A percentile compares a stretch with the other conserved stretches of the same genome.
Conservation (phyloP, 768 basidiomycete genomes). For the Strobilomyces dryophilus region DNA sequence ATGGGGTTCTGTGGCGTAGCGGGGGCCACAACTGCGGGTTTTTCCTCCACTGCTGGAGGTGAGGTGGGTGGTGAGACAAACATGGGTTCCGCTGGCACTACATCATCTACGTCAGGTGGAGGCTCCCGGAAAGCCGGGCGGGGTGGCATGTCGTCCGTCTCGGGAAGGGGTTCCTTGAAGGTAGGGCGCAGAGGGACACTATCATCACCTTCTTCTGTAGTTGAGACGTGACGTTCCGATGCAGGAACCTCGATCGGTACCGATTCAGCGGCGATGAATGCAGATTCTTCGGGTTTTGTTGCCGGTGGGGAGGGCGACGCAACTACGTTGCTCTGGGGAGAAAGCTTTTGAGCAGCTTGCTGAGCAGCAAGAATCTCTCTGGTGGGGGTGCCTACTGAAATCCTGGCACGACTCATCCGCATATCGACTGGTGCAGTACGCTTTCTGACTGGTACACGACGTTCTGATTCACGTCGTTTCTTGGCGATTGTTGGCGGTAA, state of each 20-base stretch:
- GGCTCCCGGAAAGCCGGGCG: constrained; percentile 61
- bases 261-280: constrained; percentile 13
- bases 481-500: constrained; percentile 78
- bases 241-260: constrained; percentile 8
- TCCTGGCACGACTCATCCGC: constrained; percentile 74
- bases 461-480: constrained; percentile 85
- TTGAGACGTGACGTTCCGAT: background rate
- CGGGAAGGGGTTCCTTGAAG: constrained; percentile 62
- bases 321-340: constrained; percentile 23
- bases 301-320: constrained; percentile 15
- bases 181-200: constrained; percentile 34
- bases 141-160: constrained; percentile 26
- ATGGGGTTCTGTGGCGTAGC: constrained; percentile 53
- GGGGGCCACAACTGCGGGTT: constrained; percentile 30
- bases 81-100: constrained; percentile 10
- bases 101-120: constrained; percentile 53
- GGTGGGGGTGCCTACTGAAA: constrained; percentile 68
- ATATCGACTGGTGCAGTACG: constrained; percentile 87
- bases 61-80: constrained; percentile 22
- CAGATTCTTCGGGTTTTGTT: constrained; percentile 17
- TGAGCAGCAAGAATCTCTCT: constrained; percentile 71
- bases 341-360: constrained; percentile 54
- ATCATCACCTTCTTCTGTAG: constrained; percentile 13
- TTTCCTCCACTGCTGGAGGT: constrained; percentile 25
- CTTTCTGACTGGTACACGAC: constrained; percentile 78